Evolutionary conservation across 2,329 filamentous ascomycete species (phyloP).

Genomic region (Colletotrichum caudatum): DNA sequence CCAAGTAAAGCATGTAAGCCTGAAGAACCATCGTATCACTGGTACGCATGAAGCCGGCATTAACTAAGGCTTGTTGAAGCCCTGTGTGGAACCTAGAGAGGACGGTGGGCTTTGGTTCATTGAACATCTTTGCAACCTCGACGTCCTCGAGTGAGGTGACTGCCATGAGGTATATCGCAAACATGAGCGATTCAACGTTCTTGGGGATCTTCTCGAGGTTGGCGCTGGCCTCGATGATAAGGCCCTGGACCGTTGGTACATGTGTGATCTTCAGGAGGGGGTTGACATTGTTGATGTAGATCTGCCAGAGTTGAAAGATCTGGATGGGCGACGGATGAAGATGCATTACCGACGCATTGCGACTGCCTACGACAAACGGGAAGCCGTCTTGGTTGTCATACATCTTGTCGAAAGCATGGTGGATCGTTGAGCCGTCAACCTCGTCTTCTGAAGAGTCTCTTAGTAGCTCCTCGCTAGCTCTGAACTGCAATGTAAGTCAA

Average conservation of each 20-base stretch:
- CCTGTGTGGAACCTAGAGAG: conserved; percentile 67
- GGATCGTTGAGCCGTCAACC: conserved; percentile 65
- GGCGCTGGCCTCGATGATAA: conserved; percentile 71
- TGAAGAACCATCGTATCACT: conserved; percentile 75
- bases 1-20: conserved; percentile 75
- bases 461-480: conserved; percentile 60
- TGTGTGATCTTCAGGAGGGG: conserved; percentile 77
- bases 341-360: conserved; percentile 57
- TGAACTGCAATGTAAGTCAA: conserved; percentile 55
- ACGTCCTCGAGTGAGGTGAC: conserved; percentile 68
- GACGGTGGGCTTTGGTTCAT: conserved; percentile 63
- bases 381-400: conserved; percentile 68
- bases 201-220: conserved; percentile 66
- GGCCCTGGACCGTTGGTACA: conserved; percentile 72
- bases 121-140: conserved; percentile 64
- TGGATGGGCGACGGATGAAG: conserved; percentile 68
- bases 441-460: conserved; percentile 71
- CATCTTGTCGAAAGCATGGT: conserved; percentile 70
- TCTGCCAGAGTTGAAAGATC: conserved; percentile 75
- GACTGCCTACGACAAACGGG: conserved; percentile 66
- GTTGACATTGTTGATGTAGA: conserved; percentile 77
- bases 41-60: conserved; percentile 74
- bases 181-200: conserved; percentile 75
- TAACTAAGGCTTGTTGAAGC: conserved; percentile 73
- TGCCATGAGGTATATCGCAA: conserved; percentile 72